A percentile compares a stretch with the other conserved stretches of the same genome.
Conservation (phyloP, 179 eudicot genomes). For the Camellia oleifera region DNA sequence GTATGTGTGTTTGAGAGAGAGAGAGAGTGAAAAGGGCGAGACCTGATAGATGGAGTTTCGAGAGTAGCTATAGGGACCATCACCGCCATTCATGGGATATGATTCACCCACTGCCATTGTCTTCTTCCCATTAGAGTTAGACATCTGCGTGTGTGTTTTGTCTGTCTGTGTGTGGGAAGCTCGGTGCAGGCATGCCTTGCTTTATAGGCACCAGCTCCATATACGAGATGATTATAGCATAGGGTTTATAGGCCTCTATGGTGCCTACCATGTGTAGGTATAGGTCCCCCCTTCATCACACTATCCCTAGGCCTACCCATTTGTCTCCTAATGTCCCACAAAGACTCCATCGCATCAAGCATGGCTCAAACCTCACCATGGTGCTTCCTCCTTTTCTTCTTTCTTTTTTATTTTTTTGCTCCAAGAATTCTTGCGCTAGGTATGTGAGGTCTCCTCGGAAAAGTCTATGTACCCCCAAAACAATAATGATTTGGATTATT, state of each 20-base stretch:
- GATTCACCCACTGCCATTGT: not conserved
- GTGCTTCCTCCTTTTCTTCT: too few relatives aligned
- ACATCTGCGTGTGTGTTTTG: not conserved
- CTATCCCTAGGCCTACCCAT: too few relatives aligned
- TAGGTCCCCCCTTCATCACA: too few relatives aligned
- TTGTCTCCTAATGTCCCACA: too few relatives aligned
- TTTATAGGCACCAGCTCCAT: constrained; percentile 6
- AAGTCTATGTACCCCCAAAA: too few relatives aligned
- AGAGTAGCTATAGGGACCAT: constrained; percentile 5
- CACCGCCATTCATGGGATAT: constrained; percentile 10
- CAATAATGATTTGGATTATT: too few relatives aligned
- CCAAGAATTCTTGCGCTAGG: too few relatives aligned
- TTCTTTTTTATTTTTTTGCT: too few relatives aligned
- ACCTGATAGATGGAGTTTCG: not conserved
- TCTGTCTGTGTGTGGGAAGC: constrained; percentile 2
- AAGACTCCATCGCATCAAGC: too few relatives aligned
- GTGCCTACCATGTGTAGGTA: not conserved
- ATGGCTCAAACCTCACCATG: too few relatives aligned
- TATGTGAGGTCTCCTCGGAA: too few relatives aligned
- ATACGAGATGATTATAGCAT: not conserved
- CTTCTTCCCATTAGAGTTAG: not conserved
- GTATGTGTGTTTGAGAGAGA: not conserved
- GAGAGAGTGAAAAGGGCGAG: too few relatives aligned
- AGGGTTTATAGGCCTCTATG: not conserved
- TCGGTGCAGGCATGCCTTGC: not conserved